Percentiles rank a stretch among this genome's conserved stretches.
These are phyloP conservation scores for Canavalia gladiata DNA, from an alignment of 306 rosid species.

Conservation along the genomic window DNA sequence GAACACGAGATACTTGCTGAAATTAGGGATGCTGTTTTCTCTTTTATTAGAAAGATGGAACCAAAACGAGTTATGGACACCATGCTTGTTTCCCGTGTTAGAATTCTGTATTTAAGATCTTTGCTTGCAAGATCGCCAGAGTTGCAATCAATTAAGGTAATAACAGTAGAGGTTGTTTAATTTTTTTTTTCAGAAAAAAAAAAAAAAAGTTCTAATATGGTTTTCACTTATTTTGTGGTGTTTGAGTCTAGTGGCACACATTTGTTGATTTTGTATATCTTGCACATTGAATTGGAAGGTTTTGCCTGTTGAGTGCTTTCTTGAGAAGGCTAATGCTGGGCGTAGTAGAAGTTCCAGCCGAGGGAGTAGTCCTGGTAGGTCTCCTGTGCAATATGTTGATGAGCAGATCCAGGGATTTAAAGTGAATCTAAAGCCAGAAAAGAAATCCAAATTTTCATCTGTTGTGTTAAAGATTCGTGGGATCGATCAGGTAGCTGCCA, in stretches of 20 bases:
- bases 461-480: constrained; percentile 97
- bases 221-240: constrained; percentile 22
- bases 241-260: constrained; percentile 42
- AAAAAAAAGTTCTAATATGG: constrained; percentile 17
- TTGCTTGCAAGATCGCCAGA: constrained; percentile 97
- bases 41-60: constrained; percentile 94
- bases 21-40: constrained; percentile 93
- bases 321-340: constrained; percentile 81
- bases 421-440: constrained; percentile 90
- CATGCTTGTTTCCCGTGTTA: constrained; percentile 98
- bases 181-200: neutral
- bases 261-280: constrained; percentile 42
- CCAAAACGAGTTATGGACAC: constrained; percentile 98
- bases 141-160: constrained; percentile 96
- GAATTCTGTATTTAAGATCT: constrained; percentile 93
- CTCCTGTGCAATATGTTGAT: constrained; percentile 79
- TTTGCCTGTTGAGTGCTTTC: constrained; percentile 86
- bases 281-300: constrained; percentile 63
- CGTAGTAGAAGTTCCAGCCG: constrained; percentile 94
- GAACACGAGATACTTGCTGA: constrained; percentile 99
- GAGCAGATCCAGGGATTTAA: constrained; percentile 91
- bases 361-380: constrained; percentile 91
- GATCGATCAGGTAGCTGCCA: constrained; percentile 83
- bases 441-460: constrained; percentile 92
- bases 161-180: constrained; percentile 21